A percentile compares a stretch with the other conserved stretches of the same genome.
Conservation (phyloP, 129 eudicot species). For the Pseudognaphalium luteoalbum region DNA sequence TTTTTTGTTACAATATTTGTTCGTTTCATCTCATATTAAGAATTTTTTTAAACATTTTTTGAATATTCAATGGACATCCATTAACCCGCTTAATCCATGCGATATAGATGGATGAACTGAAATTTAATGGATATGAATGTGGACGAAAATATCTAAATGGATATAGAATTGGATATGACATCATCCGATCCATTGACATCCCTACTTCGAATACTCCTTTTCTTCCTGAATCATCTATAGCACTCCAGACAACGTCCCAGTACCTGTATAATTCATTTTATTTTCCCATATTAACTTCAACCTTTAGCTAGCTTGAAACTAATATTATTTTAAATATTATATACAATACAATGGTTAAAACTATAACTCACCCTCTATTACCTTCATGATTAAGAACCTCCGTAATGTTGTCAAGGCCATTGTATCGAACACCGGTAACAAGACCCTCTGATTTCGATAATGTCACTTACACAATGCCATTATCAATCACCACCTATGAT, state of each 20-base stretch:
- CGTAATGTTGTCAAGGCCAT: conserved; percentile 66
- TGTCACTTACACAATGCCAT: conserved; percentile 62
- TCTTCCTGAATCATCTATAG: conserved; percentile 39
- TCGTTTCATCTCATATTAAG: too few species aligned
- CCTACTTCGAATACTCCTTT: conserved; percentile 43
- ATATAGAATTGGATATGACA: neutral
- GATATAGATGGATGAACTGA: too few species aligned
- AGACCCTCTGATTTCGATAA: conserved; percentile 64
- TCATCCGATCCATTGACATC: too few species aligned
- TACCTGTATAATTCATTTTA: conserved; percentile 34
- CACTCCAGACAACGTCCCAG: conserved; percentile 47
- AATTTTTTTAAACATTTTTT: too few species aligned
- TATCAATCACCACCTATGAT: conserved; percentile 66
- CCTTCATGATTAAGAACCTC: conserved; percentile 51
- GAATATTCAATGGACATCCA: too few species aligned
- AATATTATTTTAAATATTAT: neutral
- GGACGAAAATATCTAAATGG: too few species aligned
- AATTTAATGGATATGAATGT: too few species aligned
- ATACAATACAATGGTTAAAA: neutral
- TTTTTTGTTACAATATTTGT: too few species aligned
- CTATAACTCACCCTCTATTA: conserved; percentile 63
- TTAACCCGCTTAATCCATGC: too few species aligned
- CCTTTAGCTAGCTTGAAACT: conserved; percentile 1
- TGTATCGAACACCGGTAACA: conserved; percentile 48
- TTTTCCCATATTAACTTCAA: neutral